These are phyloP conservation scores for Cantharellus anzutake DNA, from an alignment of 768 basidiomycete genomes.

Conservation along the genomic window DNA sequence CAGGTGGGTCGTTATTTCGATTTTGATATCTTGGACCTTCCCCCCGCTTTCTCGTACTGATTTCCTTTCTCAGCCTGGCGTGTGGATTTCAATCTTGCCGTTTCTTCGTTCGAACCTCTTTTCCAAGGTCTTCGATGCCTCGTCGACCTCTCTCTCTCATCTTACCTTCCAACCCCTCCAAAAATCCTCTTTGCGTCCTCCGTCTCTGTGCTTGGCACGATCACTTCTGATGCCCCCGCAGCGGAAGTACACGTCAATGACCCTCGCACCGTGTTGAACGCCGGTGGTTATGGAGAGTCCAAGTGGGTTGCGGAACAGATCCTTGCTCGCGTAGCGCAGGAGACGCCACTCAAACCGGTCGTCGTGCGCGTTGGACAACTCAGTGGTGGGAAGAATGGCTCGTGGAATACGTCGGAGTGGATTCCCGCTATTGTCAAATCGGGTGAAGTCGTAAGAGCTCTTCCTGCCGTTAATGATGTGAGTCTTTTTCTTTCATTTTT, in stretches of 20 bases:
- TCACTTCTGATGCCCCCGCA: not conserved
- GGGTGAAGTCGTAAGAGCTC: conserved; percentile 7
- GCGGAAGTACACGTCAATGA: conserved; percentile 7
- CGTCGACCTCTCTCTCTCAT: conserved; percentile 8
- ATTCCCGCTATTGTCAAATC: conserved; percentile 24
- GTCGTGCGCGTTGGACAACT: conserved; percentile 25
- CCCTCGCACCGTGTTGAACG: not conserved
- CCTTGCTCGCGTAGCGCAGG: conserved; percentile 16
- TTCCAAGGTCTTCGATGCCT: conserved; percentile 5
- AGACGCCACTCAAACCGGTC: conserved; percentile 16
- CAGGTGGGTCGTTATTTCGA: not conserved
- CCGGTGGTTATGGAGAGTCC: conserved; percentile 6
- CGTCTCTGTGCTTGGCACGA: conserved; percentile 1
- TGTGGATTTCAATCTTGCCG: conserved; percentile 9
- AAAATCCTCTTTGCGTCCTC: conserved; percentile 8
- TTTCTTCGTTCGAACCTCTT: conserved; percentile 6
- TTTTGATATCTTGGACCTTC: not conserved
- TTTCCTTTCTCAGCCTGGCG: conserved; percentile 6
- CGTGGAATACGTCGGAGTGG: conserved; percentile 27
- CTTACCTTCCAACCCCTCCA: conserved; percentile 3
- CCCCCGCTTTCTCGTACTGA: not conserved
- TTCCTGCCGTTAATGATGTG: not conserved
- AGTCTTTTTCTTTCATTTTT: not conserved
- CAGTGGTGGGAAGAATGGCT: conserved; percentile 19
- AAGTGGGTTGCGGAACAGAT: conserved; percentile 25